phyloP scores from a whole-genome alignment of 2,329 filamentous ascomycete species.

The Aureobasidium musti region DNA sequence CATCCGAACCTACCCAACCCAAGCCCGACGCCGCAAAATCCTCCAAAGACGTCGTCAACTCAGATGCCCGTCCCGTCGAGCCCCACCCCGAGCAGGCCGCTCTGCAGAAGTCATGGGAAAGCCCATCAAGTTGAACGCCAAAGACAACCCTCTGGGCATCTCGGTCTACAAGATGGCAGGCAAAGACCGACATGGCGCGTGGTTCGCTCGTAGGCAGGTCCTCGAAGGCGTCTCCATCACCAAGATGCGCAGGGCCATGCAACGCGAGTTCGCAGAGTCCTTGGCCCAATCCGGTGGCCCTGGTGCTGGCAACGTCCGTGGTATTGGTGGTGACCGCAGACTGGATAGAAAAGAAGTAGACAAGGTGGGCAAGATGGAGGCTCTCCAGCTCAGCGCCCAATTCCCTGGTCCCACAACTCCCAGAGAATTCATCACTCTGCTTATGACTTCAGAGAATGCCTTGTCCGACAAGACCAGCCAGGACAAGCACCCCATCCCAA shows the following conservation, averaged over 20 bases:
- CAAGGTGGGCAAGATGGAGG: constrained; percentile 65
- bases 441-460: constrained; percentile 65
- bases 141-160: constrained; percentile 74
- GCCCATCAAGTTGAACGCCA: constrained; percentile 69
- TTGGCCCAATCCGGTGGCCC: constrained; percentile 69
- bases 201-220: constrained; percentile 85
- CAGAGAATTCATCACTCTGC: constrained; percentile 80
- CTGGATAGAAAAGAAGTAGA: constrained; percentile 65
- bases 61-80: constrained; percentile 53
- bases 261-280: constrained; percentile 77
- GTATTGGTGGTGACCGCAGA: constrained; percentile 77
- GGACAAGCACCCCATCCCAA: constrained; percentile 48
- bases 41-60: constrained; percentile 56
- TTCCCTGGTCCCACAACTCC: constrained; percentile 88
- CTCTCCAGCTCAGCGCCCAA: constrained; percentile 83
- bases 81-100: constrained; percentile 57
- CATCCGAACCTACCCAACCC: constrained; percentile 58
- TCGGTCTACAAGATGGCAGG: constrained; percentile 76
- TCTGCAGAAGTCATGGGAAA: constrained; percentile 84
- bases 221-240: constrained; percentile 77
- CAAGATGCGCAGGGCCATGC: constrained; percentile 74
- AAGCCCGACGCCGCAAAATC: constrained; percentile 56
- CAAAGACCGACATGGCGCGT: constrained; percentile 79
- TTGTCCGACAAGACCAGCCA: constrained; percentile 50
- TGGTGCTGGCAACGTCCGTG: constrained; percentile 74